phyloP scores from a whole-genome alignment of 2,329 filamentous ascomycete species.

The Rutstroemia sp. region DNA sequence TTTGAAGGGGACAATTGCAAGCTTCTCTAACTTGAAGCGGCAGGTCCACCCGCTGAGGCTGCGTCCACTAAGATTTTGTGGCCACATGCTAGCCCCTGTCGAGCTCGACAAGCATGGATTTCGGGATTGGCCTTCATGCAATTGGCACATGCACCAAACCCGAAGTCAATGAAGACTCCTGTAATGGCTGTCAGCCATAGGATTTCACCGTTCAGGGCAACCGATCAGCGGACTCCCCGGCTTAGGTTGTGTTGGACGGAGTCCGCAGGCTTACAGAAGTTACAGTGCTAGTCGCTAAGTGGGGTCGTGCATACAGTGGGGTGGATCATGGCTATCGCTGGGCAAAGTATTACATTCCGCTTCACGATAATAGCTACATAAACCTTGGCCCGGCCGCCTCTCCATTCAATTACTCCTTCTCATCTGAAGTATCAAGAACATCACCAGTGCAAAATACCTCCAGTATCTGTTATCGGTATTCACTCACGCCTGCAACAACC shows the following conservation, averaged over 20 bases:
- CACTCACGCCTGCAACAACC: background rate
- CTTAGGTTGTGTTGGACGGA: background rate
- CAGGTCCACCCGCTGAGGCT: slow-evolving; percentile 5
- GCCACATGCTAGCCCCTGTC: background rate
- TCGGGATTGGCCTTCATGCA: background rate
- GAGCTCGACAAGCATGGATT: slow-evolving; percentile 1
- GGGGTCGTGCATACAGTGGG: slow-evolving; percentile 2
- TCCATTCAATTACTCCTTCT: background rate
- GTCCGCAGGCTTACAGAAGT: background rate
- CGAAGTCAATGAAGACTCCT: background rate
- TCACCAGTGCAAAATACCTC: background rate
- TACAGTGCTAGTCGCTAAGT: background rate
- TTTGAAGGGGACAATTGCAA: background rate
- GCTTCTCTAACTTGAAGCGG: background rate
- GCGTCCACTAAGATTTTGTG: background rate
- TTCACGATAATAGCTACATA: background rate
- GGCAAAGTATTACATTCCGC: background rate
- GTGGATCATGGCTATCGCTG: background rate
- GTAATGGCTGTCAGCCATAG: background rate
- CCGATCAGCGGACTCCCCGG: background rate
- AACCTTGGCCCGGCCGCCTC: slow-evolving; percentile 7
- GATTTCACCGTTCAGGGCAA: background rate
- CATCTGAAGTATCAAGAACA: background rate
- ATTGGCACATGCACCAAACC: background rate
- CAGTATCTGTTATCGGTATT: background rate